Percentiles rank a stretch among this genome's conserved stretches.
These are phyloP conservation scores for Erodium moschatum DNA, from an alignment of 441 rosid genomes.

Conservation along the genomic window DNA sequence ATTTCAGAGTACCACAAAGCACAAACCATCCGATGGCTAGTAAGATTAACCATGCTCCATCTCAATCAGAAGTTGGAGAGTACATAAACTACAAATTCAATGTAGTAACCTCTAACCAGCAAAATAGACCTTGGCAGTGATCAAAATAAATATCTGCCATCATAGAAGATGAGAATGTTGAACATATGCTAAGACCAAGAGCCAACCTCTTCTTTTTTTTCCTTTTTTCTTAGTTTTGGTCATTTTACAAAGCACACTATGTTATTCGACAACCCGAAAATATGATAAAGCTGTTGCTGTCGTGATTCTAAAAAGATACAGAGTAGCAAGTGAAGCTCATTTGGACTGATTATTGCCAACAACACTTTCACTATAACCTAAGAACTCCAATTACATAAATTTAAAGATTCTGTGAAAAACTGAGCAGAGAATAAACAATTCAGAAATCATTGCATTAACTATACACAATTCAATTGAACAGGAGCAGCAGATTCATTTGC, in stretches of 20 bases:
- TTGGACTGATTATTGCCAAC: no score
- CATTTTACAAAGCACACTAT: neutral
- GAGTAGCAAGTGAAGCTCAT: neutral
- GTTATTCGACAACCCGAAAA: neutral
- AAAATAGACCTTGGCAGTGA: constrained; percentile 11
- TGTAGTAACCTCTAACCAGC: constrained; percentile 19
- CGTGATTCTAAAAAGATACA: neutral
- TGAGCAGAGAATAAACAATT: neutral
- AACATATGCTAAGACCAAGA: neutral
- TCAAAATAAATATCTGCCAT: constrained; percentile 20
- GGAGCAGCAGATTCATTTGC: neutral
- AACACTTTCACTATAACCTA: neutral
- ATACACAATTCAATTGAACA: neutral
- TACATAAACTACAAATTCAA: constrained; percentile 13
- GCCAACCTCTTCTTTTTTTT: neutral
- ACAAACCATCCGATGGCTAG: constrained; percentile 8
- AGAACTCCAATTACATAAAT: neutral
- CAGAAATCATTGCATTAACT: neutral
- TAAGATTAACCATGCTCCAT: constrained; percentile 27
- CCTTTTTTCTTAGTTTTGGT: no score
- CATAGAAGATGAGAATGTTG: neutral
- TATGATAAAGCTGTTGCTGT: neutral
- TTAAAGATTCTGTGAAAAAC: neutral
- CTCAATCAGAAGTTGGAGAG: constrained; percentile 14
- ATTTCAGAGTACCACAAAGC: constrained; percentile 9